Evolutionary conservation across 2,329 filamentous ascomycete species (phyloP).

Genomic region (Acrocalymma vagum): DNA sequence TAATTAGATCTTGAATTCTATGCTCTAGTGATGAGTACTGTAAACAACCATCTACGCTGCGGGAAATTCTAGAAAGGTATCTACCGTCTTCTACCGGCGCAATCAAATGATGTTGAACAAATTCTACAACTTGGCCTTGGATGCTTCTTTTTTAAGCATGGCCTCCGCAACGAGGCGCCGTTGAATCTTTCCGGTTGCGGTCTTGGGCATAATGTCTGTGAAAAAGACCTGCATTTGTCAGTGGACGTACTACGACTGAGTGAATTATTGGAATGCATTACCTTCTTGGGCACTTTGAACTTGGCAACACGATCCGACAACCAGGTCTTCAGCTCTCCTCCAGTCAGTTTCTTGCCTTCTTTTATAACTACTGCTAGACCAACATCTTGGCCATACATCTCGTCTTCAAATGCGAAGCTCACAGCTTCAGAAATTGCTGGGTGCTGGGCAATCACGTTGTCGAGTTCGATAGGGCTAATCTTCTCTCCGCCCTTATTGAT

Average conservation of each 20-base stretch:
- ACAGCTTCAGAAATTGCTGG: conserved; percentile 79
- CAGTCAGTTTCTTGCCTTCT: conserved; percentile 62
- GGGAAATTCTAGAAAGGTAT: not conserved
- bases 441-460: conserved; percentile 81
- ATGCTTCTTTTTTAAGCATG: conserved; percentile 75
- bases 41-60: too few relatives aligned
- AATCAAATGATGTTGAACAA: conserved; percentile 4
- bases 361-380: conserved; percentile 80
- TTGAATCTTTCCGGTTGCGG: conserved; percentile 91
- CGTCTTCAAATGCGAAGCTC: conserved; percentile 82
- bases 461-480: conserved; percentile 86
- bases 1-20: not conserved
- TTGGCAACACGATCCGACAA: conserved; percentile 76
- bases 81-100: conserved; percentile 12
- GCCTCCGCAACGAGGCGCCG: conserved; percentile 84
- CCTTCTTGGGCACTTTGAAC: conserved; percentile 87
- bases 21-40: conserved; percentile 9
- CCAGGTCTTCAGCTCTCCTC: conserved; percentile 72
- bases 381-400: conserved; percentile 84
- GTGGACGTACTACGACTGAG: conserved; percentile 17
- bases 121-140: conserved; percentile 61
- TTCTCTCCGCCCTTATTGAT: conserved; percentile 93
- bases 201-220: conserved; percentile 86
- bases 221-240: conserved; percentile 71
- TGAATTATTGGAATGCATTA: conserved; percentile 47